phyloP scores from a whole-genome alignment of 2,329 filamentous ascomycete species.

The Talaromyces sp. region DNA sequence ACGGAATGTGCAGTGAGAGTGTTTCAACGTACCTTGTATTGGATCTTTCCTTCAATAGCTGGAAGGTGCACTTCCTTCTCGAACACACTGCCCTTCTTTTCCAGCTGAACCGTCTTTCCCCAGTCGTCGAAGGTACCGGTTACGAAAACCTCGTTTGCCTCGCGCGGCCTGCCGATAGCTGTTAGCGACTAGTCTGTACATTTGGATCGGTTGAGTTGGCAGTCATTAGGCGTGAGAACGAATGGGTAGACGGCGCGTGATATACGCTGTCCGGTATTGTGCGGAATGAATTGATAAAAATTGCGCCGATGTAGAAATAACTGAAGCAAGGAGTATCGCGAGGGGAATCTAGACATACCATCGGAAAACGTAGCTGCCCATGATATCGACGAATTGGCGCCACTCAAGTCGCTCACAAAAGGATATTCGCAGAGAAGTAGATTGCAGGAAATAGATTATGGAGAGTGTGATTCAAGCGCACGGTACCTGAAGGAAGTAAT shows the following conservation, averaged over 20 bases:
- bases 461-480: background rate
- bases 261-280: background rate
- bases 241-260: background rate
- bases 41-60: conserved; percentile 66
- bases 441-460: background rate
- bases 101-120: conserved; percentile 79
- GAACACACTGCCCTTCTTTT: conserved; percentile 69
- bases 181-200: background rate
- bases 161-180: conserved; percentile 64
- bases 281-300: background rate
- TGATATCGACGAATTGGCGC: conserved; percentile 15
- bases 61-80: conserved; percentile 76
- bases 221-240: background rate
- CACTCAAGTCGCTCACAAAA: background rate
- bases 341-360: conserved; percentile 30
- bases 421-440: background rate
- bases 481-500: background rate
- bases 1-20: background rate
- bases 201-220: background rate
- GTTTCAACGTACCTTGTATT: conserved; percentile 76
- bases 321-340: background rate
- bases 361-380: conserved; percentile 38
- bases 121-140: conserved; percentile 96
- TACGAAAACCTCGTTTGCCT: conserved; percentile 83
- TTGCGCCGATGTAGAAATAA: background rate